Evolutionary conservation across 352 stramenopile genomes (phyloP), one percentile per base, ranked within the genome.

Genomic region (Blastocystis sp.): DNA sequence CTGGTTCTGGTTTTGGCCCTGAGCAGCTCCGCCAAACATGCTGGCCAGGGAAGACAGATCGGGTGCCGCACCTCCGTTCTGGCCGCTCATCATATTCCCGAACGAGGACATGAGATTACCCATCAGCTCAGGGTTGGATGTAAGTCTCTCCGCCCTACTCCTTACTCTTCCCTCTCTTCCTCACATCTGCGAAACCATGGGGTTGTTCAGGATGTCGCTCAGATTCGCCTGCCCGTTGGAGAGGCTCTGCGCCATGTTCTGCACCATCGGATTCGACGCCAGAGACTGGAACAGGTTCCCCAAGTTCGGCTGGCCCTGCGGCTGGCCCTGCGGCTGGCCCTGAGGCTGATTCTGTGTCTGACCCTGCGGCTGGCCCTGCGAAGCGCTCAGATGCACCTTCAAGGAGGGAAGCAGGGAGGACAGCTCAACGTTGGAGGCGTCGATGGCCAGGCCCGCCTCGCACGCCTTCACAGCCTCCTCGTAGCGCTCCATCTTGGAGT

Each of bases 71-170:
- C 14, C 14, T 7, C 48, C 48, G 48, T 14, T 14, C 14, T 57
- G 48, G 6, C 48, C 48, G 48, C 48, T 14, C 48, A 57, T 7
- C 48, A 57, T 57, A 57, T 14, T 57, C 6, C 48, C 48, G 14
- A 57, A 57, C 48, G 48, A 57, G 14, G 48, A 57, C 52, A 57
- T 84, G 2, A 69, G 21, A 19, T 42, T 40, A 4, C 45, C 69
- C 60, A 68, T 62, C n/a, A 84, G 2, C 38, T 84, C 45, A 10
- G 74, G 74, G 57, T 84, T 84, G n/a, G 34, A 43, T 54, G 66
- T 70, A n/a, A 84, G 3, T 1, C 14, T 45, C 3, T 17, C 34
- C 21, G 74, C 74, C 24, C 74, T 84, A 68, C 28, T n/a, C 24
- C 2, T 70, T 54, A 84, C 9, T 68, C 45, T 19, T 10, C 61